Conservation (phyloP, 2,329 filamentous ascomycete genomes). For the Clarireedia homoeocarpa region DNA sequence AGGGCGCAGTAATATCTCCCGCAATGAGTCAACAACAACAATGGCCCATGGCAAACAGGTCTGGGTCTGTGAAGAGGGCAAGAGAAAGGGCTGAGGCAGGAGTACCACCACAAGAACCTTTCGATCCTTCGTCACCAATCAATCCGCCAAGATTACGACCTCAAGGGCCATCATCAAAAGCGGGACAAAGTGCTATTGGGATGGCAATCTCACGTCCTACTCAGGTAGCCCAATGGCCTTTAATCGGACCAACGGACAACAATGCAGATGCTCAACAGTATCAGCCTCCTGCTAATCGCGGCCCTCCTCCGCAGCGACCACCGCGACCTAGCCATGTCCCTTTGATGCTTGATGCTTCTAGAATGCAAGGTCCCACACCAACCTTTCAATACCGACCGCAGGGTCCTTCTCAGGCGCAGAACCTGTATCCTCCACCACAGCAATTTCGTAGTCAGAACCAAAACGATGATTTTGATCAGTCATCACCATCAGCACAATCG, state of each 20-base stretch:
- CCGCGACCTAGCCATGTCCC: slow-evolving; percentile 53
- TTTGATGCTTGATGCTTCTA: slow-evolving; percentile 49
- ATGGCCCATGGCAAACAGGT: slow-evolving; percentile 19
- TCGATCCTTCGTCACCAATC: slow-evolving; percentile 14
- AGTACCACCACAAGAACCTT: slow-evolving; percentile 18
- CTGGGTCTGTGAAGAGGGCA: slow-evolving; percentile 44
- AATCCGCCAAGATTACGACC: slow-evolving; percentile 17
- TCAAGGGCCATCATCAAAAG: slow-evolving; percentile 17
- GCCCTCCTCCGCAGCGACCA: slow-evolving; percentile 48
- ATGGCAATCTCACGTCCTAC: slow-evolving; percentile 41
- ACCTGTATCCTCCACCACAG: slow-evolving; percentile 24
- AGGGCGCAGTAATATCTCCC: slow-evolving; percentile 6
- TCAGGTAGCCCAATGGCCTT: slow-evolving; percentile 48
- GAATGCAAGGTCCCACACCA: slow-evolving; percentile 47
- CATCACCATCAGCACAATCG: slow-evolving; percentile 21
- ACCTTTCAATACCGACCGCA: slow-evolving; percentile 38
- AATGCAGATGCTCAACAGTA: slow-evolving; percentile 33
- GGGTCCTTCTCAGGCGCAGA: neutral
- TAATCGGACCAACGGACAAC: slow-evolving; percentile 28
- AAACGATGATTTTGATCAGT: slow-evolving; percentile 2
- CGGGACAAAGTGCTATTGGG: slow-evolving; percentile 21
- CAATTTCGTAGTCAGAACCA: slow-evolving; percentile 25
- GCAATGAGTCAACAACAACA: slow-evolving; percentile 25
- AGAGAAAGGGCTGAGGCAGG: slow-evolving; percentile 45
- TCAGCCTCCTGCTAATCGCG: slow-evolving; percentile 42